Conservation (phyloP, 2,329 filamentous ascomycete species). For the Echinosphaeria canescens region DNA sequence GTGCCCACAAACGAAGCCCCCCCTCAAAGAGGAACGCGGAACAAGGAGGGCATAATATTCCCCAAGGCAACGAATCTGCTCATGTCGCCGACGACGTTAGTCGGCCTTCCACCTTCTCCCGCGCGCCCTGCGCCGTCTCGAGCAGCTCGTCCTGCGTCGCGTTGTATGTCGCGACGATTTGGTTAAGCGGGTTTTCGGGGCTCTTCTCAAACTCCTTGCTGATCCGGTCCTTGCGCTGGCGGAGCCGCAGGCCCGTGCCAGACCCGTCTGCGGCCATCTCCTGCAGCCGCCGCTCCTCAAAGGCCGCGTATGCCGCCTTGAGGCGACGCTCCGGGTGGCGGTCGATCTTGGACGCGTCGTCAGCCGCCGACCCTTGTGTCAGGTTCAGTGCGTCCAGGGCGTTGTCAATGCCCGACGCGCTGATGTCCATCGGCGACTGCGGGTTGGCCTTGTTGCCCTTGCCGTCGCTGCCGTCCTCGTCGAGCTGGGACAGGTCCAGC, state of each 20-base stretch:
- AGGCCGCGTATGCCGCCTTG: slow-evolving; percentile 69
- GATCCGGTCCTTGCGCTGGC: slow-evolving; percentile 71
- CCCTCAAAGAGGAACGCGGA: too few species aligned
- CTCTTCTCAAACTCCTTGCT: slow-evolving; percentile 88
- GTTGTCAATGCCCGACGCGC: slow-evolving; percentile 80
- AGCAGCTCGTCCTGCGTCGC: slow-evolving; percentile 56
- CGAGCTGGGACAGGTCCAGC: slow-evolving; percentile 56
- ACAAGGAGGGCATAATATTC: too few species aligned
- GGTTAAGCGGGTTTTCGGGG: slow-evolving; percentile 90
- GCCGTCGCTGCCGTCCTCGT: slow-evolving; percentile 25
- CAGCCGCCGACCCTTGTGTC: slow-evolving; percentile 16
- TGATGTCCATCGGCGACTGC: slow-evolving; percentile 26
- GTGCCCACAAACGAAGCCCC: too few species aligned
- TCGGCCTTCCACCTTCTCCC: slow-evolving; percentile 51
- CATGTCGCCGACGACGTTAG: too few species aligned
- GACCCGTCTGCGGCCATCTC: slow-evolving; percentile 73
- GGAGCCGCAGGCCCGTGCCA: slow-evolving; percentile 47
- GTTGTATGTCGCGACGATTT: slow-evolving; percentile 57
- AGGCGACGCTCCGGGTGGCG: slow-evolving; percentile 73
- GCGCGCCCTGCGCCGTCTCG: slow-evolving; percentile 42
- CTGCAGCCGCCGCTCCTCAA: slow-evolving; percentile 56
- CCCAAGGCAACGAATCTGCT: too few species aligned
- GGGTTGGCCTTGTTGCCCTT: slow-evolving; percentile 18
- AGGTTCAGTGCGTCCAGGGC: slow-evolving; percentile 72
- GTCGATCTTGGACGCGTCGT: slow-evolving; percentile 49